These are phyloP conservation scores for Sphaceloma murrayae DNA, from an alignment of 2,329 filamentous ascomycete genomes.

Conservation along the genomic window DNA sequence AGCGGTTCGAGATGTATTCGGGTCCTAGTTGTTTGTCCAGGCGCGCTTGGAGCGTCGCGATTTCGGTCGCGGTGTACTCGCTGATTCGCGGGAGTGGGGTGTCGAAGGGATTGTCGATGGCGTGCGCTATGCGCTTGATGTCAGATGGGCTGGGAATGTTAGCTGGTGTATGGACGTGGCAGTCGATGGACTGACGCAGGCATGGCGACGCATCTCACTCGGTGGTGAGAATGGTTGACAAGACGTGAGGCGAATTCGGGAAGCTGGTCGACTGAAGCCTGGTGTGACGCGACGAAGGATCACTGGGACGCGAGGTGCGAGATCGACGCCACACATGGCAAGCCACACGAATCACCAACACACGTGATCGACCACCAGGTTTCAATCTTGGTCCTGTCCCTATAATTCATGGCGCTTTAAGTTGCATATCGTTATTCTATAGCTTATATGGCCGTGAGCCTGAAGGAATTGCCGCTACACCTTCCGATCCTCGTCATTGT, in stretches of 20 bases:
- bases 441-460: too few relatives aligned
- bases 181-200: conserved; percentile 18
- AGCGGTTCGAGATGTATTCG: conserved; percentile 83
- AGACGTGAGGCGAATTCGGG: background rate
- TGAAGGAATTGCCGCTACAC: too few relatives aligned
- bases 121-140: conserved; percentile 31
- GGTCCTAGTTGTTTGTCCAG: conserved; percentile 91
- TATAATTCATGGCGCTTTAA: too few relatives aligned
- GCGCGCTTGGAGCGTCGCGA: conserved; percentile 74
- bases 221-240: background rate
- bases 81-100: conserved; percentile 58
- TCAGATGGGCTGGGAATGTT: conserved; percentile 22
- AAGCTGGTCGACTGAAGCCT: conserved; percentile 6
- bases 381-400: too few relatives aligned
- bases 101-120: conserved; percentile 66
- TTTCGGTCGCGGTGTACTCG: conserved; percentile 80
- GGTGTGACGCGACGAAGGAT: conserved; percentile 10
- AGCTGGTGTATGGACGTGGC: too few relatives aligned
- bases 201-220: conserved; percentile 18
- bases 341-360: background rate
- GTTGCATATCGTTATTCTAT: too few relatives aligned
- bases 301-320: background rate
- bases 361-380: too few relatives aligned
- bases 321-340: conserved; percentile 9
- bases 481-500: background rate